Percentiles rank a stretch among this genome's conserved stretches.
Conservation (phyloP, 2,329 filamentous ascomycete genomes). For the Penicillium sp. region DNA sequence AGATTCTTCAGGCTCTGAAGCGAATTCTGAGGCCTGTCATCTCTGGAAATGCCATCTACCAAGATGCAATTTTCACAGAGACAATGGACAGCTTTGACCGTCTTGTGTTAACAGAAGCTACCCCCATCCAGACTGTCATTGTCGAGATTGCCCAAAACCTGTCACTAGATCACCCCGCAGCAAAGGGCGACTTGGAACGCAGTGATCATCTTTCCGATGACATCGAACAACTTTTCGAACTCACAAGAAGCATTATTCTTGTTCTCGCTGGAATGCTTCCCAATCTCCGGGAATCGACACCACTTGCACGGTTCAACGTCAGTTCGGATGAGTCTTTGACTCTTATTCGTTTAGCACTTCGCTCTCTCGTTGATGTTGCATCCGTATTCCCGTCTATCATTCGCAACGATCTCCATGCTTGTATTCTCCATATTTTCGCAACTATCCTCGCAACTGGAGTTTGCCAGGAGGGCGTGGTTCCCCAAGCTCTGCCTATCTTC, state of each 20-base stretch:
- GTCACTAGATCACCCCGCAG: slow-evolving; percentile 87
- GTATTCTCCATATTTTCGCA: slow-evolving; percentile 93
- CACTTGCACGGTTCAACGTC: slow-evolving; percentile 68
- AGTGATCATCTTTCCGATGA: slow-evolving; percentile 87
- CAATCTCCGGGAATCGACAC: slow-evolving; percentile 57
- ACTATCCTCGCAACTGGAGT: slow-evolving; percentile 83
- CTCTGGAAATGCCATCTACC: slow-evolving; percentile 93
- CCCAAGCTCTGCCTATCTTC: slow-evolving; percentile 84
- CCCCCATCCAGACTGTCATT: slow-evolving; percentile 86
- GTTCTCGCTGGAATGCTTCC: slow-evolving; percentile 85
- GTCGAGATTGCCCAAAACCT: slow-evolving; percentile 90
- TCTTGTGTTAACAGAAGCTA: slow-evolving; percentile 83
- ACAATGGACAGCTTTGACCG: slow-evolving; percentile 95
- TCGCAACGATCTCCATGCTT: slow-evolving; percentile 92
- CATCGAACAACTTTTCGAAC: slow-evolving; percentile 94
- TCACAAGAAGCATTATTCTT: slow-evolving; percentile 92
- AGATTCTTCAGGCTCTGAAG: slow-evolving; percentile 85
- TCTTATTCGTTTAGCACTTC: slow-evolving; percentile 74
- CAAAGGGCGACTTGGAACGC: slow-evolving; percentile 63
- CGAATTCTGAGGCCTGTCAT: slow-evolving; percentile 94
- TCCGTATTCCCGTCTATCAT: slow-evolving; percentile 96
- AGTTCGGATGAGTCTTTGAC: slow-evolving; percentile 77
- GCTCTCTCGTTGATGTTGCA: slow-evolving; percentile 88
- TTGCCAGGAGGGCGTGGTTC: slow-evolving; percentile 85
- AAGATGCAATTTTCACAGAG: slow-evolving; percentile 92